Evolutionary conservation across 768 basidiomycete species (phyloP), one percentile per base, ranked within the genome.

Genomic region (Leucocoprinus birnbaumii): DNA sequence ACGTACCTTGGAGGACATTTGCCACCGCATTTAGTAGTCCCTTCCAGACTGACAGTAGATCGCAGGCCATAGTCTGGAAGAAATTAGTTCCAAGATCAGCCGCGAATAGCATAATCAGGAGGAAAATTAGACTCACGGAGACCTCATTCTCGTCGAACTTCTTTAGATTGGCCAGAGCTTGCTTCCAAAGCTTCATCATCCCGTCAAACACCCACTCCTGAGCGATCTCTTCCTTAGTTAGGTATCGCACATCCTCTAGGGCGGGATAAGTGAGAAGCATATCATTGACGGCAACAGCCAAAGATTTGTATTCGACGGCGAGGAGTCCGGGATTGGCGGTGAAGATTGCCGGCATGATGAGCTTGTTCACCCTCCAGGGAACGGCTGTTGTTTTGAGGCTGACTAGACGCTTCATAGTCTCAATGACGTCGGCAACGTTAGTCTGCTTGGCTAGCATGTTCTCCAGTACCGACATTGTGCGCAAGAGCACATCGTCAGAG

Each of bases 161-260:
- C 56, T 78, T 73, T 43, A 87, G 62, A 53, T 66, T 67, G 24
- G 68, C 65, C 57, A 79, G 48, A 21, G 78, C 68, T 59, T 73
- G 68, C 65, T 63, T 79, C 86, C 86, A 89, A 3, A 82, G 65
- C 4, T 72, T 70, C 31, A 85, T 65, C 46, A 88, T 58, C 7
- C 74, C 75, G 1, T 77, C 66, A 59, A 84, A 80, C 11, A 84
- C 73, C 71, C 79, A 83, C 5, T 74, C 72, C 52, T 67, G 69
- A 16, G 75, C 67, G 38, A 90, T 63, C 61, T 91, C 87, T 11
- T 83, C 79, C 37, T 71, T 67, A 6, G 75, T 81, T 57, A 91
- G 68, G n/a, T 76, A 66, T 19, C 83, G 73, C 27, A 90, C 69
- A 58, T 87, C 85, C 14, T 72, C 68, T 16, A 83, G 56, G 27